Evolutionary conservation across 768 basidiomycete genomes (phyloP).

Genomic region (Psilocybe azurescens): DNA sequence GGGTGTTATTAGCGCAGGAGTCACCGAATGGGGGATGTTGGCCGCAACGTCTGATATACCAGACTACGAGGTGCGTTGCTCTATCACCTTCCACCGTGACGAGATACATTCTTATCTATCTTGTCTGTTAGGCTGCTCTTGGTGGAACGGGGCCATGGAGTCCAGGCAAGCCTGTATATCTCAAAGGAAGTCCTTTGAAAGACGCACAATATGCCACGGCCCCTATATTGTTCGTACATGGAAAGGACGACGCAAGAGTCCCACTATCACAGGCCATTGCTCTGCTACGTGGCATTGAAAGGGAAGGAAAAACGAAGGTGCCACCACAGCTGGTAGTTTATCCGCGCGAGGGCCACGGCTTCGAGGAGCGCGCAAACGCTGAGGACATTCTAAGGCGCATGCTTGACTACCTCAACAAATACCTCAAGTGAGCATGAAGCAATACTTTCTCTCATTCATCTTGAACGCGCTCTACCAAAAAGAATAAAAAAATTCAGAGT

Average conservation of each 20-base stretch:
- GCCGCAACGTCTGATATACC: conserved; percentile 17
- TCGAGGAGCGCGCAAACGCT: conserved; percentile 14
- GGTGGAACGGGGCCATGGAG: conserved; percentile 16
- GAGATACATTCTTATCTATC: too few species aligned
- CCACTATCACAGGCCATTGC: conserved; percentile 18
- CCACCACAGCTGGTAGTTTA: conserved; percentile 12
- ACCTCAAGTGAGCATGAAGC: conserved; percentile 4
- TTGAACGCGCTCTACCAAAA: too few species aligned
- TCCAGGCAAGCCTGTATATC: conserved; percentile 12
- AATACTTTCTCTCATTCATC: too few species aligned
- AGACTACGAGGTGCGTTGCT: conserved; percentile 10
- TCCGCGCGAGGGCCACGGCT: conserved; percentile 12
- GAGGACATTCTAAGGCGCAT: conserved; percentile 13
- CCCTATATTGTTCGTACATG: conserved; percentile 14
- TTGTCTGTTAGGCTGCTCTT: conserved; percentile 6
- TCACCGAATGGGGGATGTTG: conserved; percentile 18
- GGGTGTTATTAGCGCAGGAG: conserved; percentile 15
- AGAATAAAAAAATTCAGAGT: too few species aligned
- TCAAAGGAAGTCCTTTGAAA: conserved; percentile 17
- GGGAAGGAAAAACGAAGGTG: conserved; percentile 9
- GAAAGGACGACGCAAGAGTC: conserved; percentile 16
- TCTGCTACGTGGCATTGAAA: conserved; percentile 14
- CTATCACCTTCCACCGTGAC: neutral
- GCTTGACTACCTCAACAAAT: conserved; percentile 11
- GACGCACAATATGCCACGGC: conserved; percentile 15